phyloP scores from a whole-genome alignment of 768 basidiomycete genomes.

The Hygrophoropsis aurantiaca region DNA sequence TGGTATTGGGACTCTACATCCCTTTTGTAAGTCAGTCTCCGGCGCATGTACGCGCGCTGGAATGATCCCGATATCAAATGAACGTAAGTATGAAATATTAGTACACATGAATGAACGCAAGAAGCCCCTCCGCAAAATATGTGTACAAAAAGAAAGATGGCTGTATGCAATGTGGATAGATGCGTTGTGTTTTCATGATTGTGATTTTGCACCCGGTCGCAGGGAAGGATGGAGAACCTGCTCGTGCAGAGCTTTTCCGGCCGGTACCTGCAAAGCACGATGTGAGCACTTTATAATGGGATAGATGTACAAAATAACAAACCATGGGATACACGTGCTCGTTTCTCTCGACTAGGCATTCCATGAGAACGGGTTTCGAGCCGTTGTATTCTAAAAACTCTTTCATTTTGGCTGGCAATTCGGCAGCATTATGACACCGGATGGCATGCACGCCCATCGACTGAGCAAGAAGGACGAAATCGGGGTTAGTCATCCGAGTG shows the following conservation, averaged over 20 bases:
- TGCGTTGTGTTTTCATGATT: slow-evolving; percentile 15
- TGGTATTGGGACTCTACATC: slow-evolving; percentile 16
- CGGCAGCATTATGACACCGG: slow-evolving; percentile 63
- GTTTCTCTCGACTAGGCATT: slow-evolving; percentile 80
- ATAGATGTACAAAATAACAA: slow-evolving; percentile 20
- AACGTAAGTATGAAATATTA: slow-evolving; percentile 12
- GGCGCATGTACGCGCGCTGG: neutral
- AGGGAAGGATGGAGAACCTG: slow-evolving; percentile 74
- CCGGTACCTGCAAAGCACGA: slow-evolving; percentile 75
- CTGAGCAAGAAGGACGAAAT: slow-evolving; percentile 87
- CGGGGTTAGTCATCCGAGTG: slow-evolving; percentile 92
- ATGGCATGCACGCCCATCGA: slow-evolving; percentile 94
- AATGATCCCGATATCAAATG: slow-evolving; percentile 4
- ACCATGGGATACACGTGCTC: slow-evolving; percentile 96
- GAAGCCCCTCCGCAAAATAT: neutral
- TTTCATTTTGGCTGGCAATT: slow-evolving; percentile 95
- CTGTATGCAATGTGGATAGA: neutral
- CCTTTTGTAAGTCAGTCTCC: slow-evolving; percentile 19
- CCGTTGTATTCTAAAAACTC: slow-evolving; percentile 96
- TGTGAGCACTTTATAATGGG: neutral
- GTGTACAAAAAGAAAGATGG: neutral
- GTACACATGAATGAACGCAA: slow-evolving; percentile 21
- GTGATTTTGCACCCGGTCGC: slow-evolving; percentile 25
- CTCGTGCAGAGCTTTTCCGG: slow-evolving; percentile 93
- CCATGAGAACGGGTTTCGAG: slow-evolving; percentile 83